Percentiles rank a stretch among this genome's conserved stretches.
Evolutionary conservation across 495 filamentous ascomycete genomes (phyloP).

Genomic region (Acidomyces sp.): DNA sequence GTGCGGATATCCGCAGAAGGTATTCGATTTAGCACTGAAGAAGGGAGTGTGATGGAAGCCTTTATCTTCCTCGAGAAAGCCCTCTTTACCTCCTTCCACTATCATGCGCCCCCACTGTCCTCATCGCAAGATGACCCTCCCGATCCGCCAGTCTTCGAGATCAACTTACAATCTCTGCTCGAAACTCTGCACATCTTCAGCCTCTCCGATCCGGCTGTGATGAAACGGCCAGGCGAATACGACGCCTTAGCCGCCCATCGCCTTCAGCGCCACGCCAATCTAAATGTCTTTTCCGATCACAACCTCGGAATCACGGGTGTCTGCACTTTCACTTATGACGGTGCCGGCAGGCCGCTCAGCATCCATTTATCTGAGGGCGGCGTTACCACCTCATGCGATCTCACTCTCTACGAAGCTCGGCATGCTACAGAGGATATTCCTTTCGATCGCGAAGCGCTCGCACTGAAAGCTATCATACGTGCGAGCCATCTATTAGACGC

Average conservation of each 20-base stretch:
- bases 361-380: conserved; percentile 70
- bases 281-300: conserved; percentile 62
- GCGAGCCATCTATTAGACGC: conserved; percentile 70
- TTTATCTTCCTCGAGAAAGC: conserved; percentile 71
- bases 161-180: conserved; percentile 73
- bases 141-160: conserved; percentile 49
- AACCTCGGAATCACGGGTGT: conserved; percentile 58
- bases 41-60: conserved; percentile 74
- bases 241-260: conserved; percentile 25
- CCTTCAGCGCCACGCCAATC: conserved; percentile 22
- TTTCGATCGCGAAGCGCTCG: conserved; percentile 60
- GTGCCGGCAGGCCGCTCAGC: conserved; percentile 59
- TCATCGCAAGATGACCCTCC: conserved; percentile 29
- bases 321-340: conserved; percentile 65
- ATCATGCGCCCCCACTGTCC: conserved; percentile 29
- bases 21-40: conserved; percentile 73
- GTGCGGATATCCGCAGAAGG: conserved; percentile 74
- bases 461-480: conserved; percentile 89
- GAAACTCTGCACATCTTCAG: conserved; percentile 93
- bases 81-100: conserved; percentile 75
- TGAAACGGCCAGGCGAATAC: conserved; percentile 16
- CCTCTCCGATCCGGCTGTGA: conserved; percentile 45
- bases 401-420: conserved; percentile 71
- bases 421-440: conserved; percentile 62
- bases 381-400: conserved; percentile 81